Percentiles rank a stretch among this genome's conserved stretches.
Evolutionary conservation across 805 yeast genomes (phyloP).

Genomic region (Sugiyamaella valdiviana): DNA sequence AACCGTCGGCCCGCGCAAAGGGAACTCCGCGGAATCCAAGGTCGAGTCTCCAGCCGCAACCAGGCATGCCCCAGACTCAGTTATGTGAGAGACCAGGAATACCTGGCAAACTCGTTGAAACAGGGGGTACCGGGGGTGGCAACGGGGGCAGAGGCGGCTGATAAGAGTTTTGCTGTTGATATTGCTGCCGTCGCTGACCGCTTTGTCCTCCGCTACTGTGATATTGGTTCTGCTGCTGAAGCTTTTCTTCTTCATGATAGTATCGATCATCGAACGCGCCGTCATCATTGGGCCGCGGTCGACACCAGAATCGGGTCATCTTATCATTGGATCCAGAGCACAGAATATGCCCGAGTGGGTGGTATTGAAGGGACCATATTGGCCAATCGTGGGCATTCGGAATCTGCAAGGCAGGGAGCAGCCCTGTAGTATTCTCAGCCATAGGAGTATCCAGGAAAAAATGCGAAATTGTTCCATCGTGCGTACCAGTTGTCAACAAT

Average conservation of each 20-base stretch:
- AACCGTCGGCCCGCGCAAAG: too few relatives aligned
- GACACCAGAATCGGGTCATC: slow-evolving; percentile 87
- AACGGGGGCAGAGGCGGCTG: not conserved
- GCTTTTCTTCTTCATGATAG: slow-evolving; percentile 50
- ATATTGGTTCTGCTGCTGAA: slow-evolving; percentile 4
- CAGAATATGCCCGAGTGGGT: slow-evolving; percentile 87
- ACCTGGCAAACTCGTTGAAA: slow-evolving; percentile 1
- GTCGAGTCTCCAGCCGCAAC: too few relatives aligned
- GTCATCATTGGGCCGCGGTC: slow-evolving; percentile 87
- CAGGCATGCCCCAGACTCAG: too few relatives aligned
- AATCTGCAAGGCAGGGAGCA: slow-evolving; percentile 35
- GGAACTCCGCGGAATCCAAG: too few relatives aligned
- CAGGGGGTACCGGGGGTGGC: not conserved
- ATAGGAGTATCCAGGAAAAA: slow-evolving; percentile 51
- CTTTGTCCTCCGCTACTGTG: slow-evolving; percentile 1
- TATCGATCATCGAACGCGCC: slow-evolving; percentile 74
- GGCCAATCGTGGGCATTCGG: slow-evolving; percentile 96
- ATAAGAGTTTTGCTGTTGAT: not conserved
- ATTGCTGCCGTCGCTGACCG: not conserved
- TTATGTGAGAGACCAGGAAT: slow-evolving; percentile 7
- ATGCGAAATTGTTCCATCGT: slow-evolving; percentile 81
- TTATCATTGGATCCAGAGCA: slow-evolving; percentile 93
- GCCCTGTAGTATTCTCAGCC: slow-evolving; percentile 26
- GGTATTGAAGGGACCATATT: slow-evolving; percentile 82
- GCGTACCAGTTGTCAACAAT: slow-evolving; percentile 76